A percentile compares a stretch with the other conserved stretches of the same genome.
Conservation (phyloP, 2,329 filamentous ascomycete species). For the Aspergillus sp. region DNA sequence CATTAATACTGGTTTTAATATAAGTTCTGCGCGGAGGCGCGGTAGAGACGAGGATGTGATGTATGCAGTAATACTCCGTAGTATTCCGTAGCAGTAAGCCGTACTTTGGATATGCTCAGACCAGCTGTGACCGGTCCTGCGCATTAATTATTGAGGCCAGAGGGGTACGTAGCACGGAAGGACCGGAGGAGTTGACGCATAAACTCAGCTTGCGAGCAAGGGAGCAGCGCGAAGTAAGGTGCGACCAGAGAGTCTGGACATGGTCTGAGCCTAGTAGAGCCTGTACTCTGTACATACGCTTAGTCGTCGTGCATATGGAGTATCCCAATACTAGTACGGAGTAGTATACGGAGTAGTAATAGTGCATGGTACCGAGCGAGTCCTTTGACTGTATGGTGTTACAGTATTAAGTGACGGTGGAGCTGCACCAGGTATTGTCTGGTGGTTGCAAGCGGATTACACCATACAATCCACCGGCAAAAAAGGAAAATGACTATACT, state of each 20-base stretch:
- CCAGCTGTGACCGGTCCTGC: not conserved
- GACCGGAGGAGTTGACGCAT: no score
- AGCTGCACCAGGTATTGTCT: constrained; percentile 2
- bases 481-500: constrained; percentile 8
- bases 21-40: not conserved
- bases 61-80: not conserved
- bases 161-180: not conserved
- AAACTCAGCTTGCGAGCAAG: not conserved
- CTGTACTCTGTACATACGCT: not conserved
- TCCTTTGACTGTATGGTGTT: no score
- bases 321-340: not conserved
- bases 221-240: not conserved
- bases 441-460: not conserved
- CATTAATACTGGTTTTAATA: constrained; percentile 2
- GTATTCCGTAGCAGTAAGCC: not conserved
- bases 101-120: not conserved
- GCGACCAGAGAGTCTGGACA: no score
- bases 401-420: constrained; percentile 6
- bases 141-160: not conserved
- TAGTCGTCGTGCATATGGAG: no score
- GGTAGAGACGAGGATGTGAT: not conserved
- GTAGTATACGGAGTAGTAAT: not conserved
- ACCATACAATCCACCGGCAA: constrained; percentile 4
- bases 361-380: no score
- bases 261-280: not conserved